These are phyloP conservation scores for Pinus tabuliformis DNA, from an alignment of 75 land plant genomes.

Conservation along the genomic window DNA sequence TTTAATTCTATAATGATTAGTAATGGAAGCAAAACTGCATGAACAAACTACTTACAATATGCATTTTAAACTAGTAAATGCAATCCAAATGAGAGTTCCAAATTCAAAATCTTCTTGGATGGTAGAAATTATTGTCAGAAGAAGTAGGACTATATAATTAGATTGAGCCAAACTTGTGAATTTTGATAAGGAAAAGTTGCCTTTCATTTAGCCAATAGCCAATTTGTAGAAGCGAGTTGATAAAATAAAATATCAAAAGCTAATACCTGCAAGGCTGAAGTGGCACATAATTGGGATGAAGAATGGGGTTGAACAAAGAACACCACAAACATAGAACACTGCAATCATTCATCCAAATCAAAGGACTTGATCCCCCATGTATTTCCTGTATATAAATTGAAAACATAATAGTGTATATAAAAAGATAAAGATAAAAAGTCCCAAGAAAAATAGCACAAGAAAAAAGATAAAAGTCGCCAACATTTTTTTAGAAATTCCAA, in stretches of 20 bases:
- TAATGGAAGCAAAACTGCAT: too few relatives aligned
- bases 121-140: not conserved
- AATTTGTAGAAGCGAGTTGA: not conserved
- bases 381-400: not conserved
- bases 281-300: not conserved
- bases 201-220: too few relatives aligned
- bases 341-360: not conserved
- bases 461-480: too few relatives aligned
- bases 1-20: too few relatives aligned
- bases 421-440: too few relatives aligned
- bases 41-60: too few relatives aligned
- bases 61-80: not conserved
- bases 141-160: not conserved
- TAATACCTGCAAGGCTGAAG: not conserved
- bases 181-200: not conserved
- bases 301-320: constrained; percentile 2
- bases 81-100: not conserved
- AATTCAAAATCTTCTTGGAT: not conserved
- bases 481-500: too few relatives aligned
- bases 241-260: constrained; percentile 2
- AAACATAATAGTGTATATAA: not conserved
- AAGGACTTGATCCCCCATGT: not conserved
- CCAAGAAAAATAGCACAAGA: too few relatives aligned
- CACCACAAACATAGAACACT: not conserved
- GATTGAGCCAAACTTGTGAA: not conserved